Conservation (phyloP, 2,329 filamentous ascomycete genomes). For the Botrytis squamosa region DNA sequence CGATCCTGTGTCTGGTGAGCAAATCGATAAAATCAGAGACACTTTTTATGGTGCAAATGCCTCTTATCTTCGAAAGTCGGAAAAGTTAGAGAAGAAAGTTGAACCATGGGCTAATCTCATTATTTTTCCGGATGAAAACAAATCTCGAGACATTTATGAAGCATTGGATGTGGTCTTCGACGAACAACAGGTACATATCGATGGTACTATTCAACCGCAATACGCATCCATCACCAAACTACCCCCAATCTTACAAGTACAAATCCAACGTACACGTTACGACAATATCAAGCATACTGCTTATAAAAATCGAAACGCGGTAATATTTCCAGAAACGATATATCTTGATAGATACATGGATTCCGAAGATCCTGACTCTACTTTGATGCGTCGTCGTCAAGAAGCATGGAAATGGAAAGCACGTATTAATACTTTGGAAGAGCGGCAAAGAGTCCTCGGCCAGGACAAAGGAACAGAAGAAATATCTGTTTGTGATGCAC, state of each 20-base stretch:
- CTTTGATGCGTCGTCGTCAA: conserved; percentile 62
- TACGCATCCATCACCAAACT: conserved; percentile 73
- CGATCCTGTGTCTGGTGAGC: conserved; percentile 66
- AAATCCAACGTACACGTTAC: conserved; percentile 79
- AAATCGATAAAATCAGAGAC: conserved; percentile 76
- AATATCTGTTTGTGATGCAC: conserved; percentile 35
- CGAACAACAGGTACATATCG: conserved; percentile 68
- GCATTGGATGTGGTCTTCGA: conserved; percentile 86
- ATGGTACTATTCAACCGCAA: conserved; percentile 56
- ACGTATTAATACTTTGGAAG: conserved; percentile 56
- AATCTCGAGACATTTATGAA: conserved; percentile 67
- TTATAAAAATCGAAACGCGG: conserved; percentile 72
- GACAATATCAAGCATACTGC: conserved; percentile 58
- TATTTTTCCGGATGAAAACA: conserved; percentile 54
- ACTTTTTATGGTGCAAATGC: conserved; percentile 63
- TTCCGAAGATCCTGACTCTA: conserved; percentile 53
- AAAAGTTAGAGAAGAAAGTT: conserved; percentile 44
- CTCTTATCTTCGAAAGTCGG: conserved; percentile 56
- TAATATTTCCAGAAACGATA: conserved; percentile 76
- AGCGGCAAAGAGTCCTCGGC: conserved; percentile 34
- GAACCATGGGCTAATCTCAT: conserved; percentile 54
- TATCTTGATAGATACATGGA: conserved; percentile 90
- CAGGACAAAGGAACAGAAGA: conserved; percentile 26
- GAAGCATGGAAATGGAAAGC: conserved; percentile 74
- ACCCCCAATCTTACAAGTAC: conserved; percentile 84